These are phyloP conservation scores for Berkeleyomyces rouxiae DNA, from an alignment of 2,329 filamentous ascomycete species.

Conservation along the genomic window DNA sequence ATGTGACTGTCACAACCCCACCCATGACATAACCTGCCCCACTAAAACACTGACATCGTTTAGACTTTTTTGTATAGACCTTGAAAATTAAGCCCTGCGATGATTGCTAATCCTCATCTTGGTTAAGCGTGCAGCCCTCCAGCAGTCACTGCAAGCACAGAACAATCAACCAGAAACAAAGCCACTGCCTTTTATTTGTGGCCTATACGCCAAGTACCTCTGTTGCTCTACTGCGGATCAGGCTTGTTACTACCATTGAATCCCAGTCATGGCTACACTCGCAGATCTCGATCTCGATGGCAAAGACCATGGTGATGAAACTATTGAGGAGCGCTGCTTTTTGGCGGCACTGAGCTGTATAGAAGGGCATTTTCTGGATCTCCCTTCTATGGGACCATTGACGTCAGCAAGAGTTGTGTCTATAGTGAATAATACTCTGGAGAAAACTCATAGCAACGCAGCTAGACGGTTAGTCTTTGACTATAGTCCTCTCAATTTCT, in stretches of 20 bases:
- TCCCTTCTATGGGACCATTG: conserved; percentile 39
- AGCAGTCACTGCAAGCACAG: not conserved
- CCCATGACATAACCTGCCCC: not conserved
- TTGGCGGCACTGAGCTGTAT: conserved; percentile 42
- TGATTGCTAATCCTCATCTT: not conserved
- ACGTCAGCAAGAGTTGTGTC: conserved; percentile 37
- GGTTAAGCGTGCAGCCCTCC: not conserved
- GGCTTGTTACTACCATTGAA: not conserved
- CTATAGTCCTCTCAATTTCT: not conserved
- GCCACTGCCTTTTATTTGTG: not conserved
- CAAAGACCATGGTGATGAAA: conserved; percentile 22
- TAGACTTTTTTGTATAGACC: not conserved
- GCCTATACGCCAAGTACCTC: too few relatives aligned
- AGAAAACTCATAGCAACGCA: conserved; percentile 45
- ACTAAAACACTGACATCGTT: not conserved
- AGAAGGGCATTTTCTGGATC: conserved; percentile 42
- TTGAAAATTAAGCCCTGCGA: not conserved
- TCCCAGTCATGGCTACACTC: not conserved
- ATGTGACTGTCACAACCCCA: not conserved
- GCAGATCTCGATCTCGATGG: not conserved
- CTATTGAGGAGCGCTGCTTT: conserved; percentile 48
- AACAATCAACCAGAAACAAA: not conserved
- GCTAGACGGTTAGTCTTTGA: conserved; percentile 35
- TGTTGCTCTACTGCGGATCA: too few relatives aligned
- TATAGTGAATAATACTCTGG: conserved; percentile 43